These are phyloP conservation scores for Candida silvicultrix DNA, from an alignment of 805 yeast species.

Conservation along the genomic window DNA sequence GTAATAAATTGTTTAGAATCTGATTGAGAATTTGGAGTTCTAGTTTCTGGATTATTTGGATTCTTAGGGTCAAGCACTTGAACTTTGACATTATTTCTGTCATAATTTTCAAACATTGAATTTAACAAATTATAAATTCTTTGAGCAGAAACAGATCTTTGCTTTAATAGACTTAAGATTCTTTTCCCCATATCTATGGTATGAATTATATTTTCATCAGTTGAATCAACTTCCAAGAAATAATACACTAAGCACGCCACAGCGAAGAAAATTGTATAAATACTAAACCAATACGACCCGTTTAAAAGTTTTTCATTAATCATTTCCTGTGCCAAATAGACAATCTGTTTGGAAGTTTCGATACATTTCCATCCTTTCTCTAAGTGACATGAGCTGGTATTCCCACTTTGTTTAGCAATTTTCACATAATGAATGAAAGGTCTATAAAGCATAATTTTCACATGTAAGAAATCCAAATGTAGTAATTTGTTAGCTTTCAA, in stretches of 20 bases:
- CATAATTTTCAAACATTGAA: conserved; percentile 70
- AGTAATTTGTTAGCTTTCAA: conserved; percentile 70
- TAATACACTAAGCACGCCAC: conserved; percentile 85
- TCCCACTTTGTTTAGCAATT: conserved; percentile 34
- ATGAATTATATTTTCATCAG: conserved; percentile 45
- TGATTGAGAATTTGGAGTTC: background rate
- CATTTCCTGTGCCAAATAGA: conserved; percentile 75
- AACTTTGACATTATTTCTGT: conserved; percentile 56
- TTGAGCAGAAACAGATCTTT: conserved; percentile 68
- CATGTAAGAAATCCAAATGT: conserved; percentile 70
- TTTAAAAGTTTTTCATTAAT: conserved; percentile 62
- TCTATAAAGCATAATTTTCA: conserved; percentile 77
- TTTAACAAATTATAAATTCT: conserved; percentile 76
- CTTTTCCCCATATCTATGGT: conserved; percentile 79
- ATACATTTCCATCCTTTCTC: conserved; percentile 82
- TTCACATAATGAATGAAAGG: conserved; percentile 71
- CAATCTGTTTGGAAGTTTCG: conserved; percentile 75
- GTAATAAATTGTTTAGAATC: background rate
- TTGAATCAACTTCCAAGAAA: conserved; percentile 35
- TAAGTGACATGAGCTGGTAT: conserved; percentile 44
- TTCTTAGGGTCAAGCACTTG: conserved; percentile 14
- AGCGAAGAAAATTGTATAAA: conserved; percentile 86
- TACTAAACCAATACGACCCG: conserved; percentile 93
- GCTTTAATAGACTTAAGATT: conserved; percentile 63
- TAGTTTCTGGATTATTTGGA: background rate